Base-by-base conservation (phyloP, 2,329 filamentous ascomycete species). In the Hypocrella siamensis region DNA sequence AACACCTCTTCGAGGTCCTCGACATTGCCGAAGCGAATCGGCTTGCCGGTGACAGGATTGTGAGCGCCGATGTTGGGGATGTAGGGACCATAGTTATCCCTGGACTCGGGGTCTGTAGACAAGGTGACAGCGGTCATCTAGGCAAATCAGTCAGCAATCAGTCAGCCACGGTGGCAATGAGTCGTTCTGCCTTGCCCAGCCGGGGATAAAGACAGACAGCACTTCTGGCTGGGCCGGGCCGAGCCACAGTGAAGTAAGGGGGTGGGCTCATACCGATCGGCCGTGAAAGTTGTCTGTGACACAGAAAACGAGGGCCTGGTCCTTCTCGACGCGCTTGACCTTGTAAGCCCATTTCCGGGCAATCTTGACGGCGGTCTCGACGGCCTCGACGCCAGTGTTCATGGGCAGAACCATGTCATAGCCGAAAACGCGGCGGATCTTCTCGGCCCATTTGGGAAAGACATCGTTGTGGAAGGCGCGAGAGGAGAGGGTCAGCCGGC, bases 271-370 rank as follows among this genome's bases (percentile, higher is more conserved):
- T 67, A 90, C 83, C 35, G 90, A 96, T 46, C 88, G 73, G 43
- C 88, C 88, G 60, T 98, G 88, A 62, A 96, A 98, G 65, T 94
- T 96, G 60, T 93, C 83, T 32, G 77, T 63, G 24, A 79, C 86
- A 43, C 77, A 78, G 52, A 96, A 80, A 24, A 96, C 71, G 41
- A 90, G 56, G 7, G 88, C 88, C 64, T 90, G 74, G 51, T 79
- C 77, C 53, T 82, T 65, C 5, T 83, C 76, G 39, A 96, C 88
- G 16, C 78, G 76, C 69, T 96, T 94, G 52, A 82, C 75, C 62
- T 93, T 94, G 68, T 94, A 94, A 5, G 85, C 86, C 88, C 88
- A 96, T 60, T 96, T 96, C 42, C 88, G 71, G 36, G 88, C 88
- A 58, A 96, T 76, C 68, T 96, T 96, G 60, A 96, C 76, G 10